Base-by-base conservation (phyloP, 768 basidiomycete species). In the Hortiboletus campestris region DNA sequence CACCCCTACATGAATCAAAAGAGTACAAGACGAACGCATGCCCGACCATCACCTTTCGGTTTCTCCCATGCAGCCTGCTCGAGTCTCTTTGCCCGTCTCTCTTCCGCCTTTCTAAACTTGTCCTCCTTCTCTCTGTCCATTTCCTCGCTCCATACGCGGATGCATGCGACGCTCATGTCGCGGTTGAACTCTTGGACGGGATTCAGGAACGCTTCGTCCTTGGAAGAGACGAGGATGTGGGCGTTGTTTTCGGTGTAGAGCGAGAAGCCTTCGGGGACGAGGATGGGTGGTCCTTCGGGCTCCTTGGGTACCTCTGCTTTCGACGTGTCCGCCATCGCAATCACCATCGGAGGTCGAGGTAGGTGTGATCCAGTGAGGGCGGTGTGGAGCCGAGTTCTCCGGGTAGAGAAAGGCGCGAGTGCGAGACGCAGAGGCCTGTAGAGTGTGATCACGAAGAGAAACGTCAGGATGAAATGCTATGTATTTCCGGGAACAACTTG, bases 101-200 rank as follows among this genome's bases (percentile, higher is more conserved):
- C 80, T 65, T 78, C 79, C 28, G 74, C 68, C 63, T 73, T 73
- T 61, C 69, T 75, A 84, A 87, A 91, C 62, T 75, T 81, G 56
- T 70, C 75, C 67, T 84, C 78, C 74, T 88, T 93, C 51, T 75
- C 74, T 66, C 73, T 78, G 66, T 88, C 81, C 39, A 82, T 49
- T 52, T 85, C 76, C 64, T 94, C 89, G 56, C 89, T 88, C 94
- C 94, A 99, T 4, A 86, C 84, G 31, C 85, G 79, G 53, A 99
- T 98, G 60, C 89, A 89, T 20, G 94, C 92, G 41, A 98, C 86
- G 60, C 91, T 94, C 44, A 92, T 71, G 73, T 99, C 97, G 38
- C 97, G 81, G 74, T 99, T 99, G 78, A 97, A 99, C 72, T 99
- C 93, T 68, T 99, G 97, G 13, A 98, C 88, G 7, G 97, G 96